Evolutionary conservation across 176 grass and related monocot species (phyloP).

Genomic region (Lolium multiflorum): DNA sequence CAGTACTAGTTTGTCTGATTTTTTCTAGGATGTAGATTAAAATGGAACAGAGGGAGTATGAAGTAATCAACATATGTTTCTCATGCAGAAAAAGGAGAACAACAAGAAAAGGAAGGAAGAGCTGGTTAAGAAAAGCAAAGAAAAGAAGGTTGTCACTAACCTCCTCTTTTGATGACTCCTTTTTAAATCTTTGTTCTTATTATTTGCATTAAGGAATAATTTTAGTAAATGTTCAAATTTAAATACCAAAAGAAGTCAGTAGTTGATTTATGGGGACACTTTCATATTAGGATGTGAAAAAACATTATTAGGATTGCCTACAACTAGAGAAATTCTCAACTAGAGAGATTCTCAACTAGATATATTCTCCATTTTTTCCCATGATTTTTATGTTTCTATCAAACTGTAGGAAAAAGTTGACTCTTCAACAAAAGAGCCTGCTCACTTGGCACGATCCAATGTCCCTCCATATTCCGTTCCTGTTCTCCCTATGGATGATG

Average conservation of each 20-base stretch:
- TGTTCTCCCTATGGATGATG: constrained; percentile 63
- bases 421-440: constrained; percentile 56
- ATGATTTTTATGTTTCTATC: constrained; percentile 18
- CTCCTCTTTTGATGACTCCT: background rate
- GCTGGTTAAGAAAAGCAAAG: constrained; percentile 67
- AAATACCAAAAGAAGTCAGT: constrained; percentile 7
- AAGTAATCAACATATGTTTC: background rate
- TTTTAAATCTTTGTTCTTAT: constrained; percentile 11
- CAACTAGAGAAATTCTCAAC: background rate
- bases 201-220: constrained; percentile 3
- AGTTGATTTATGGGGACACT: background rate
- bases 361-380: background rate
- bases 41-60: background rate
- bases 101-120: constrained; percentile 77
- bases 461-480: constrained; percentile 49
- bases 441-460: constrained; percentile 50
- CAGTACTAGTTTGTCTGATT: too few relatives aligned
- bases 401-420: constrained; percentile 60
- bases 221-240: background rate
- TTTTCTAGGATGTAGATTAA: too few relatives aligned
- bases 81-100: constrained; percentile 69
- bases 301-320: background rate
- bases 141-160: constrained; percentile 57
- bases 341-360: background rate
- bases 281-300: background rate